Conservation (phyloP, 2,329 filamentous ascomycete genomes). For the Talaromyces sp. region DNA sequence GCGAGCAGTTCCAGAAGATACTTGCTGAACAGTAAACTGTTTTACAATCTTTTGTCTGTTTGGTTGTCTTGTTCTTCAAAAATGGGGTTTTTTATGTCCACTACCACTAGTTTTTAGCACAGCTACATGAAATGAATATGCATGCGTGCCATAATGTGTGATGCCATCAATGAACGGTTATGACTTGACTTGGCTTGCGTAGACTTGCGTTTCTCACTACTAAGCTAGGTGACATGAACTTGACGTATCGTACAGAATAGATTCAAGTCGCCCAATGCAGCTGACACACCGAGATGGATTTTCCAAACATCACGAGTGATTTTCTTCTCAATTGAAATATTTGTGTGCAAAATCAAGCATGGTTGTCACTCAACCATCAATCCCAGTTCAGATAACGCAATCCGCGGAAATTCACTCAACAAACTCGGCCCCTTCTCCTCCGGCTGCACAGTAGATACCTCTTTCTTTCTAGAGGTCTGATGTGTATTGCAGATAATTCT, state of each 20-base stretch:
- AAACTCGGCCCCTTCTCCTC: background rate
- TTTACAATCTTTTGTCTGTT: slow-evolving; percentile 11
- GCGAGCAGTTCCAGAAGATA: slow-evolving; percentile 52
- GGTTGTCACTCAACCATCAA: background rate
- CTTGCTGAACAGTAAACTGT: slow-evolving; percentile 50
- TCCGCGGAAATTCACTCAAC: background rate
- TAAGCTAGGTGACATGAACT: background rate
- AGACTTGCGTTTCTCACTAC: background rate
- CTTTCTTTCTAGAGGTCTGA: background rate
- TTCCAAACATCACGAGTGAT: background rate
- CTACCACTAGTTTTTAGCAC: slow-evolving; percentile 18
- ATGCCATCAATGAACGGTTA: slow-evolving; percentile 13
- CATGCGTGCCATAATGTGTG: slow-evolving; percentile 19
- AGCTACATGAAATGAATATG: slow-evolving; percentile 20
- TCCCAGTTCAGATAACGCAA: background rate
- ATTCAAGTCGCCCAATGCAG: no score
- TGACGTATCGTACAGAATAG: background rate
- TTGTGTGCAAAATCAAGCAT: background rate
- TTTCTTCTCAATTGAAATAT: background rate
- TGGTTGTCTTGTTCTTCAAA: slow-evolving; percentile 17
- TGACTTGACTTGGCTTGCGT: background rate
- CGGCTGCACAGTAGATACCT: background rate
- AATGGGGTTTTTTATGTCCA: slow-evolving; percentile 11
- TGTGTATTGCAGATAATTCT: background rate
- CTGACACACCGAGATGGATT: background rate